Percentiles rank a stretch among this genome's conserved stretches.
Evolutionary conservation across 129 eudicot species (phyloP).

Genomic region (Flaveria sonorensis): DNA sequence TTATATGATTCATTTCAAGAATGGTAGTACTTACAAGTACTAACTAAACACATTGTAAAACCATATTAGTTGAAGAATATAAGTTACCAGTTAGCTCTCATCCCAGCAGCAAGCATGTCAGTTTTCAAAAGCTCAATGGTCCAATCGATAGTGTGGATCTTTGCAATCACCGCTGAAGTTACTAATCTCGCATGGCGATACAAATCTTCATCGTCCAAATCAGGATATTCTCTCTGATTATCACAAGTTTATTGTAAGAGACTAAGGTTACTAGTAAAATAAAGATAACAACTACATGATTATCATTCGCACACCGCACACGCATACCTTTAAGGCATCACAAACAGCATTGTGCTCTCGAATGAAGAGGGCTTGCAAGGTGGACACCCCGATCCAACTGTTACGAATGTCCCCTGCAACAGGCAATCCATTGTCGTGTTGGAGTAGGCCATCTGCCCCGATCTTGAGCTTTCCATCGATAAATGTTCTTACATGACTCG

Average conservation of each 20-base stretch:
- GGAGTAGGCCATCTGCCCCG: slow-evolving; percentile 54
- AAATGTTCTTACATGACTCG: slow-evolving; percentile 46
- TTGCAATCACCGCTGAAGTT: slow-evolving; percentile 68
- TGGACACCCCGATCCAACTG: slow-evolving; percentile 60
- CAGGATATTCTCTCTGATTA: slow-evolving; percentile 46
- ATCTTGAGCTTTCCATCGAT: slow-evolving; percentile 66
- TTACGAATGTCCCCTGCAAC: slow-evolving; percentile 60
- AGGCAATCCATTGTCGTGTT: slow-evolving; percentile 35
- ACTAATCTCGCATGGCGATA: slow-evolving; percentile 56
- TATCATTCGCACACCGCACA: background rate
- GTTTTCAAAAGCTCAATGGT: slow-evolving; percentile 67
- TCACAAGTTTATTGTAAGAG: background rate
- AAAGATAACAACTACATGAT: background rate
- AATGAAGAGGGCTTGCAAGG: slow-evolving; percentile 62
- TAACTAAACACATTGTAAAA: too few relatives aligned
- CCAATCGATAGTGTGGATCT: slow-evolving; percentile 81
- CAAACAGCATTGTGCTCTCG: slow-evolving; percentile 63
- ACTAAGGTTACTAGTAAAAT: background rate
- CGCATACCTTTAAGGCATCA: slow-evolving; percentile 49
- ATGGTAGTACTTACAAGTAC: too few relatives aligned
- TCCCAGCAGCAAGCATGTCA: slow-evolving; percentile 52
- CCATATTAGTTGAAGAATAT: too few relatives aligned
- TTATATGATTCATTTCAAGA: too few relatives aligned
- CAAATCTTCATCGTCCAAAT: slow-evolving; percentile 49
- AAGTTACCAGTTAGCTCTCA: slow-evolving; percentile 57